These are phyloP conservation scores for Nidularia sp. DNA, from an alignment of 768 basidiomycete genomes.

Conservation along the genomic window DNA sequence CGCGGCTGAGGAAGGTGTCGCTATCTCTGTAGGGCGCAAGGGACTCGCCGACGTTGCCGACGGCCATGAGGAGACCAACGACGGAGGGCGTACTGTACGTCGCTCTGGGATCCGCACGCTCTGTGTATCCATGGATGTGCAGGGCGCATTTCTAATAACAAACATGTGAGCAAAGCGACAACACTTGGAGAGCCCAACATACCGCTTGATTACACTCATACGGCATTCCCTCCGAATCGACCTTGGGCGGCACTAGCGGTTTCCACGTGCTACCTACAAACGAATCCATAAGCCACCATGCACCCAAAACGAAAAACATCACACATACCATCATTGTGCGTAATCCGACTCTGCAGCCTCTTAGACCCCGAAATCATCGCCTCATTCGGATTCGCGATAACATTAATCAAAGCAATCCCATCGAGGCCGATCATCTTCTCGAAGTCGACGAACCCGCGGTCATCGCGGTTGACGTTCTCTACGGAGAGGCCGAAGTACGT, in stretches of 20 bases:
- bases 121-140: slow-evolving; percentile 95
- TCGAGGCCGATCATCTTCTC: slow-evolving; percentile 97
- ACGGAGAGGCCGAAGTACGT: slow-evolving; percentile 91
- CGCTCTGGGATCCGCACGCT: slow-evolving; percentile 82
- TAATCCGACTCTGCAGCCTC: slow-evolving; percentile 80
- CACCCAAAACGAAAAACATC: neutral
- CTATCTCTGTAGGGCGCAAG: slow-evolving; percentile 80
- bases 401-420: slow-evolving; percentile 90
- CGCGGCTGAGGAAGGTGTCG: slow-evolving; percentile 95
- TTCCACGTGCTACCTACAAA: slow-evolving; percentile 81
- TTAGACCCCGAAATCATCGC: slow-evolving; percentile 71
- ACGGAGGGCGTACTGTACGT: slow-evolving; percentile 93
- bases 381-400: slow-evolving; percentile 79
- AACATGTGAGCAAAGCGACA: neutral
- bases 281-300: slow-evolving; percentile 1
- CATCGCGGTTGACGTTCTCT: slow-evolving; percentile 89
- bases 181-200: slow-evolving; percentile 10
- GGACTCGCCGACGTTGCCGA: slow-evolving; percentile 89
- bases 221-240: slow-evolving; percentile 68
- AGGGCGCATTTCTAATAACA: slow-evolving; percentile 69
- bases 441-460: slow-evolving; percentile 87
- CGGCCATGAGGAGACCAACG: slow-evolving; percentile 91
- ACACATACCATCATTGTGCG: slow-evolving; percentile 90
- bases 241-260: slow-evolving; percentile 64
- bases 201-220: slow-evolving; percentile 76